Percentiles rank a stretch among this genome's conserved stretches.
phyloP scores from a whole-genome alignment of 23 red algal species.

The Cyanidiococcus yangmingshanensis region DNA sequence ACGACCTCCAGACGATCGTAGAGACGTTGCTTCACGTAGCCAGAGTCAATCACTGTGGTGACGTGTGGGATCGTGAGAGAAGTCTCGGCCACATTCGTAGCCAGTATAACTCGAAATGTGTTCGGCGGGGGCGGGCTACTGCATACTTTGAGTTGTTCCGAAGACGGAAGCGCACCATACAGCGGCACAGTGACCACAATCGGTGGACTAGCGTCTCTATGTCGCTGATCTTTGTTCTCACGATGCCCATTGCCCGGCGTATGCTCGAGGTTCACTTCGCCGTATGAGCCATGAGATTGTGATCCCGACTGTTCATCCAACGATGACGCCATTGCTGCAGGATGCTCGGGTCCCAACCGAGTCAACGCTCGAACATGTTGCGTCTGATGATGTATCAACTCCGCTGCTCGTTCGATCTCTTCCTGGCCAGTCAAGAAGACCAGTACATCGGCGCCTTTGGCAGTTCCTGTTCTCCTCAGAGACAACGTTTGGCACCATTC shows the following conservation, averaged over 20 bases:
- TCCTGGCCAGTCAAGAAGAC: constrained; percentile 24
- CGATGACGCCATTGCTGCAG: constrained; percentile 23
- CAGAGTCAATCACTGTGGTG: constrained; percentile 77
- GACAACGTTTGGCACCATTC: neutral
- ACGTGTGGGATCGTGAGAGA: constrained; percentile 80
- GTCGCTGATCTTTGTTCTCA: neutral
- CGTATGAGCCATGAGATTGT: constrained; percentile 14
- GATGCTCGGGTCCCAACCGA: too few relatives aligned
- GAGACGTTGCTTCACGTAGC: constrained; percentile 60
- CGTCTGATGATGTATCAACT: neutral
- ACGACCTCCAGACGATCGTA: constrained; percentile 26
- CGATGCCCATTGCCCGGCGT: neutral
- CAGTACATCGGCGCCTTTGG: constrained; percentile 19
- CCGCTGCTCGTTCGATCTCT: constrained; percentile 15
- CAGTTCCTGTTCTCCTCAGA: neutral
- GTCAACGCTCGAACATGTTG: neutral
- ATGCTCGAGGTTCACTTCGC: neutral
- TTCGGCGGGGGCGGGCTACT: neutral
- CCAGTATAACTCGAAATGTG: constrained; percentile 57
- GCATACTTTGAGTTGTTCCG: constrained; percentile 27
- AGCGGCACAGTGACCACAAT: constrained; percentile 42
- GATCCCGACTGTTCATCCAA: too few relatives aligned
- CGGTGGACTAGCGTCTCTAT: neutral
- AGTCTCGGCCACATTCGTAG: constrained; percentile 96
- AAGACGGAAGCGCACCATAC: constrained; percentile 39